phyloP scores from a whole-genome alignment of 164 flowering plant species.

The Euptelea pleiosperma region DNA sequence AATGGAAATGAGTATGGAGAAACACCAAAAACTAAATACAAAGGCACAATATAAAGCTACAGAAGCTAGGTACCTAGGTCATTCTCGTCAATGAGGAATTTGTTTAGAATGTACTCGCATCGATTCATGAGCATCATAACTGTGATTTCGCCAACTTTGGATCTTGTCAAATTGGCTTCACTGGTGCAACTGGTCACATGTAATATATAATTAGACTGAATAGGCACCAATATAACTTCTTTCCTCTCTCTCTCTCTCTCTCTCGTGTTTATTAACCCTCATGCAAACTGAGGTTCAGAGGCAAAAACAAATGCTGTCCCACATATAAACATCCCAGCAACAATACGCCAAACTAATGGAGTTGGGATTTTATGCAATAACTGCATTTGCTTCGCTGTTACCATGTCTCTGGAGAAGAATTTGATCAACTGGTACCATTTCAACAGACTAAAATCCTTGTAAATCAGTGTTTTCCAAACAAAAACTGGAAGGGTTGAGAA shows the following conservation, averaged over 20 bases:
- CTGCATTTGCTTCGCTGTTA: no score
- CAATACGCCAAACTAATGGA: no score
- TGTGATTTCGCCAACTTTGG: conserved; percentile 73
- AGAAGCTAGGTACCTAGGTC: conserved; percentile 47
- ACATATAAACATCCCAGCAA: no score
- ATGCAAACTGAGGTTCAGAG: neutral
- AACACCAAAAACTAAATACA: neutral
- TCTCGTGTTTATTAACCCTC: no score
- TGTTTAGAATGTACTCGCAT: conserved; percentile 73
- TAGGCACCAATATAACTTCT: neutral
- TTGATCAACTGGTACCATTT: no score
- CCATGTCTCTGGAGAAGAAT: no score
- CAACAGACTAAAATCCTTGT: no score
- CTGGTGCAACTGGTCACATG: conserved; percentile 31
- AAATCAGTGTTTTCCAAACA: neutral
- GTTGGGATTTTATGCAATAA: no score
- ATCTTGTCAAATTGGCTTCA: conserved; percentile 39
- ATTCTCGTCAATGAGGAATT: conserved; percentile 68
- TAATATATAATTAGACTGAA: neutral
- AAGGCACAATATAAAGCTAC: neutral
- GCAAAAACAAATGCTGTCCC: no score
- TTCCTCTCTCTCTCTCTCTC: neutral
- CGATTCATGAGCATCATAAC: conserved; percentile 57
- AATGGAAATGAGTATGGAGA: neutral
- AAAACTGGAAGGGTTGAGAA: neutral